Evolutionary conservation across 257 asterid genomes (phyloP).

Genomic region (Ehretia macrophylla): DNA sequence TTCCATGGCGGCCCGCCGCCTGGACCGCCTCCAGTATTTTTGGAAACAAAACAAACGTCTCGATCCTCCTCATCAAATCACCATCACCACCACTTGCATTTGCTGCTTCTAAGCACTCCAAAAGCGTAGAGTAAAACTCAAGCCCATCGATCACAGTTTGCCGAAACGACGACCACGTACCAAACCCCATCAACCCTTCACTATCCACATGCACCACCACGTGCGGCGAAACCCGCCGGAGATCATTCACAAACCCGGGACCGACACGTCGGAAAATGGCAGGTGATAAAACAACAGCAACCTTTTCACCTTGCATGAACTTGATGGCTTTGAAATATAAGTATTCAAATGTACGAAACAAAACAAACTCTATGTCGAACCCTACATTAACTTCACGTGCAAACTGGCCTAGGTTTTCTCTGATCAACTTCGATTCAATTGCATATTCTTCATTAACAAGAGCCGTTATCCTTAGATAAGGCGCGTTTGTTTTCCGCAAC

Average conservation of each 20-base stretch:
- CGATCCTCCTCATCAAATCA: constrained; percentile 66
- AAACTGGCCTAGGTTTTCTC: constrained; percentile 58
- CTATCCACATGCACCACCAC: constrained; percentile 86
- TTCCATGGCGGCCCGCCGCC: constrained; percentile 54
- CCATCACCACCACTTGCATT: constrained; percentile 35
- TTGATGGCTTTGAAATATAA: constrained; percentile 65
- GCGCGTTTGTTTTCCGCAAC: constrained; percentile 30
- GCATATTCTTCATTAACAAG: constrained; percentile 71
- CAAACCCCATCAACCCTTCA: constrained; percentile 58
- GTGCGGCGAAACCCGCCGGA: constrained; percentile 65
- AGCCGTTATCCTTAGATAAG: constrained; percentile 68
- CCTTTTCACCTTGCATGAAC: constrained; percentile 68
- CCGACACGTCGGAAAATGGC: constrained; percentile 70
- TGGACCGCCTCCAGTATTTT: constrained; percentile 61
- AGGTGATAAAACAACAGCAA: constrained; percentile 66
- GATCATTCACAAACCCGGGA: constrained; percentile 60
- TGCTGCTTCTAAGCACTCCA: constrained; percentile 80
- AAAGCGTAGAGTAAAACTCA: constrained; percentile 70
- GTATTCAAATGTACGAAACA: constrained; percentile 52
- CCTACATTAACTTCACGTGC: constrained; percentile 69
- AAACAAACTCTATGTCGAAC: constrained; percentile 64
- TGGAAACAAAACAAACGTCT: constrained; percentile 68
- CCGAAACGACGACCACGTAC: constrained; percentile 57
- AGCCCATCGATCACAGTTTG: constrained; percentile 81
- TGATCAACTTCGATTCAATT: constrained; percentile 52